phyloP scores from a whole-genome alignment of 208 protist species.

The Polymyxa betae region DNA sequence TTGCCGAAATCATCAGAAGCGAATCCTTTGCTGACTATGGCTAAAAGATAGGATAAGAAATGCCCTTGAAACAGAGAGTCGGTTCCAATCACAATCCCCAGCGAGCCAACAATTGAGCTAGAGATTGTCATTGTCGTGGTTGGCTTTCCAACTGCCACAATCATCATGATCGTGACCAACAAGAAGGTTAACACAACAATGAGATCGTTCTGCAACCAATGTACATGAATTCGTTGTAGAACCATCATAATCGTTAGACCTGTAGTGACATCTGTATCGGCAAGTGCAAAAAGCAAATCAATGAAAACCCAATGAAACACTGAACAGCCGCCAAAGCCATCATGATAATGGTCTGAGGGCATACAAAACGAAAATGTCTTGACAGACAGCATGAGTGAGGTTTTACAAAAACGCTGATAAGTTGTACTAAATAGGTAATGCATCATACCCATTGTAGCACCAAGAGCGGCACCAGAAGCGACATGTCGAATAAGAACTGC shows the following conservation, averaged over 20 bases:
- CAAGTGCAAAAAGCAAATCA: too few relatives aligned
- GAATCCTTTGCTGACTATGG: not conserved
- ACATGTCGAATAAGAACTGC: slow-evolving; percentile 1
- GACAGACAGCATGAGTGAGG: too few relatives aligned
- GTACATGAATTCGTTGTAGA: not conserved
- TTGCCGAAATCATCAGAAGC: not conserved
- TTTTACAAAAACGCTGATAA: too few relatives aligned
- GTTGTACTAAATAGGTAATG: not conserved
- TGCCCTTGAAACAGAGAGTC: not conserved
- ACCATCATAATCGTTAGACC: not conserved
- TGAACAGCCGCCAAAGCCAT: too few relatives aligned
- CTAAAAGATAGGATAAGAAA: not conserved
- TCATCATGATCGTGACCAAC: not conserved
- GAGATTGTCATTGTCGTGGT: slow-evolving; percentile 22
- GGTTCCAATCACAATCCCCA: not conserved
- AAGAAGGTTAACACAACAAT: not conserved
- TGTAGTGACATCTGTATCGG: too few relatives aligned
- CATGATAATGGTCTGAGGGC: too few relatives aligned
- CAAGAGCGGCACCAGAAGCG: slow-evolving; percentile 26
- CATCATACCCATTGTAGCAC: not conserved
- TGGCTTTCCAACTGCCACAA: slow-evolving; percentile 41
- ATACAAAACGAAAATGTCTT: not conserved
- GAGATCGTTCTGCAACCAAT: slow-evolving; percentile 7
- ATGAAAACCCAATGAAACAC: too few relatives aligned
- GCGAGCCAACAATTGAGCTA: not conserved